Evolutionary conservation across 768 basidiomycete species (phyloP).

Genomic region (Postia placenta): DNA sequence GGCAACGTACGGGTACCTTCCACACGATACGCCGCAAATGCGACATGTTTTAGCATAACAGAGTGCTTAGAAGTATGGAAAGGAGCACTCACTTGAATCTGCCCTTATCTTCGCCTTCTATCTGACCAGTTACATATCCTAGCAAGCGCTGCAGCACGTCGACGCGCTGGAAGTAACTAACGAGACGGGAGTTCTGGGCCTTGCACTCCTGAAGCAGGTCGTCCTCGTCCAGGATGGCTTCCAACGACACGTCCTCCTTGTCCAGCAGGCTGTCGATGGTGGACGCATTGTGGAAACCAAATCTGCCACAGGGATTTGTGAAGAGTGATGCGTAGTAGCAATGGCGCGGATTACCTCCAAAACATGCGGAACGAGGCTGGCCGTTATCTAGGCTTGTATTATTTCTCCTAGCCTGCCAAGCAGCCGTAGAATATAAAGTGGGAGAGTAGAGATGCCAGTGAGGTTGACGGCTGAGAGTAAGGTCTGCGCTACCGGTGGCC

Average conservation of each 20-base stretch:
- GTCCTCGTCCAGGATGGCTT: constrained; percentile 89
- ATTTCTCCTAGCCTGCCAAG: not conserved
- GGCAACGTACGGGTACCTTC: constrained; percentile 86
- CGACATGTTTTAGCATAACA: too few species aligned
- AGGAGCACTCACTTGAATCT: constrained; percentile 67
- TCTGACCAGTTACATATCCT: constrained; percentile 82
- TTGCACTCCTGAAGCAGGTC: constrained; percentile 96
- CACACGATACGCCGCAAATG: not conserved
- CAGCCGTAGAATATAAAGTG: not conserved
- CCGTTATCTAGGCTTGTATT: not conserved
- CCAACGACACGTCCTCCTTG: constrained; percentile 84
- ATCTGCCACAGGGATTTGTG: constrained; percentile 42
- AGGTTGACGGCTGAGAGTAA: too few species aligned
- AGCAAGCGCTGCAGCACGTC: constrained; percentile 78
- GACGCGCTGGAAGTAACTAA: constrained; percentile 78
- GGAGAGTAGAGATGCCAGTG: not conserved
- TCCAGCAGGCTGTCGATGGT: constrained; percentile 86
- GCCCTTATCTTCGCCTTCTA: constrained; percentile 73
- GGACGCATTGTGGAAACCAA: constrained; percentile 86
- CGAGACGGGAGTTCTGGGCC: constrained; percentile 83
- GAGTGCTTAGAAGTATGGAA: not conserved
- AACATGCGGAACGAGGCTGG: constrained; percentile 30
- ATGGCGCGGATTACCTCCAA: constrained; percentile 35
- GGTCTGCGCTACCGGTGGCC: too few species aligned
- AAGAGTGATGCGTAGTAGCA: constrained; percentile 9